A percentile compares a stretch with the other conserved stretches of the same genome.
phyloP scores from a whole-genome alignment of 495 filamentous ascomycete species.

The Thermothielavioides terrestris region DNA sequence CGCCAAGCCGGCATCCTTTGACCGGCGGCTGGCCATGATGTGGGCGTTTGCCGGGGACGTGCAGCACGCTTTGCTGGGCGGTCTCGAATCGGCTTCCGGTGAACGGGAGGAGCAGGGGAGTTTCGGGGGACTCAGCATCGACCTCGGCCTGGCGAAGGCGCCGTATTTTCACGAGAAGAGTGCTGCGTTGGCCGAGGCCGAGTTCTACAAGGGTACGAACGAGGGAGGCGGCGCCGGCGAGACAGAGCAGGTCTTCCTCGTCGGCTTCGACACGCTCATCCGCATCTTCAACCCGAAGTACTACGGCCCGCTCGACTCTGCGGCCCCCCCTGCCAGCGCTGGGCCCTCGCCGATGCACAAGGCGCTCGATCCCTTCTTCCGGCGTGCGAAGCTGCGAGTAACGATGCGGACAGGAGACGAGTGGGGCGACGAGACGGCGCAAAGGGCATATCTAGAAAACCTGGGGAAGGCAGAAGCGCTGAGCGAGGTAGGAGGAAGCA shows the following conservation, averaged over 20 bases:
- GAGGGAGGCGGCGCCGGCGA: not conserved
- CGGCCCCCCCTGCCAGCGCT: conserved; percentile 28
- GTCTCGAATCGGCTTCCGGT: not conserved
- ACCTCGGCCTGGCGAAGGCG: conserved; percentile 72
- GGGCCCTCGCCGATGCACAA: conserved; percentile 27
- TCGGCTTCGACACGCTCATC: conserved; percentile 80
- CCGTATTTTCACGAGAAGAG: conserved; percentile 86
- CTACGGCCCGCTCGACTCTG: conserved; percentile 47
- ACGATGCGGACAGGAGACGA: conserved; percentile 59
- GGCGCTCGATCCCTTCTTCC: conserved; percentile 60
- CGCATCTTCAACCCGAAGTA: conserved; percentile 79
- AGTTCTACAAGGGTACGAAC: conserved; percentile 35
- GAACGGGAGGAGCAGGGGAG: conserved; percentile 3
- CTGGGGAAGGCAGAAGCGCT: conserved; percentile 42
- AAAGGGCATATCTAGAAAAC: conserved; percentile 48
- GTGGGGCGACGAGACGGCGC: conserved; percentile 55
- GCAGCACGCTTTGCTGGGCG: conserved; percentile 5
- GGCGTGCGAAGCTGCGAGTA: conserved; percentile 59
- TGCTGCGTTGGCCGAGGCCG: conserved; percentile 49
- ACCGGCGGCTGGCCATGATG: conserved; percentile 83
- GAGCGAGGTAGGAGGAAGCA: conserved; percentile 49
- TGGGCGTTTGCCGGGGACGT: conserved; percentile 64
- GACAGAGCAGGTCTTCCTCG: conserved; percentile 64
- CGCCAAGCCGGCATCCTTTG: conserved; percentile 70
- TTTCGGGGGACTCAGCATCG: conserved; percentile 39